Percentiles rank a stretch among this genome's conserved stretches.
These are phyloP conservation scores for Linnemannia exigua DNA, from an alignment of 192 early-diverging fungal species.

Conservation along the genomic window DNA sequence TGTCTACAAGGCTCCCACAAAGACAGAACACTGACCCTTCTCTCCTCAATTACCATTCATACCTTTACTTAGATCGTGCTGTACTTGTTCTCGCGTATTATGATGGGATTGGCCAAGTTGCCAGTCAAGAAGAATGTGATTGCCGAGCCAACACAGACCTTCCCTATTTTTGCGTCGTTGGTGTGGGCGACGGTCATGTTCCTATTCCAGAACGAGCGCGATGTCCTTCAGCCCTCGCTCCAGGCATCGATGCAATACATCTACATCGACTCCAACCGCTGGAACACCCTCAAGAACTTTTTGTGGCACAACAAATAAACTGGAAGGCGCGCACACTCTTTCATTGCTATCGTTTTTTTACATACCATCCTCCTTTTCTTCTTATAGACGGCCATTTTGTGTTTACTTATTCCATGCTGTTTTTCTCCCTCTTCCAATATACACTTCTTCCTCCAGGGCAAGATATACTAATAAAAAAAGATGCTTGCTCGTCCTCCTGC, in stretches of 20 bases:
- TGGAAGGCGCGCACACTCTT: neutral
- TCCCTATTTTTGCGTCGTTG: constrained; percentile 93
- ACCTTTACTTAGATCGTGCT: constrained; percentile 79
- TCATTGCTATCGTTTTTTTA: neutral
- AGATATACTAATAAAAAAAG: too few relatives aligned
- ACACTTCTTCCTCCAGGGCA: too few relatives aligned
- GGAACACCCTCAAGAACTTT: constrained; percentile 79
- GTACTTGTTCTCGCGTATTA: constrained; percentile 94
- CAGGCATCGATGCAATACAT: constrained; percentile 96
- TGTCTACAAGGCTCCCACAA: neutral
- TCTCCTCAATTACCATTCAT: neutral
- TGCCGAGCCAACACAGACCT: constrained; percentile 83
- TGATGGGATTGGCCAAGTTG: constrained; percentile 88
- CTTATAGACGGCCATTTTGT: too few relatives aligned
- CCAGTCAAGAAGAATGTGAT: constrained; percentile 78
- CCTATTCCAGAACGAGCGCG: constrained; percentile 91
- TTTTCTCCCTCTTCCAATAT: too few relatives aligned
- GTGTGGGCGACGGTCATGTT: constrained; percentile 98
- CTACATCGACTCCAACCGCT: constrained; percentile 90
- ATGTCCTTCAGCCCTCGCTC: constrained; percentile 91
- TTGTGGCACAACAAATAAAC: constrained; percentile 88
- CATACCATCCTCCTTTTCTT: neutral
- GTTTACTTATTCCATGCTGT: too few relatives aligned
- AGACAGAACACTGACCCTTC: neutral
- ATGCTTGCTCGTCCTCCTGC: too few relatives aligned